Evolutionary conservation across 345 rosid species (phyloP).

Genomic region (Aegle marmelos): DNA sequence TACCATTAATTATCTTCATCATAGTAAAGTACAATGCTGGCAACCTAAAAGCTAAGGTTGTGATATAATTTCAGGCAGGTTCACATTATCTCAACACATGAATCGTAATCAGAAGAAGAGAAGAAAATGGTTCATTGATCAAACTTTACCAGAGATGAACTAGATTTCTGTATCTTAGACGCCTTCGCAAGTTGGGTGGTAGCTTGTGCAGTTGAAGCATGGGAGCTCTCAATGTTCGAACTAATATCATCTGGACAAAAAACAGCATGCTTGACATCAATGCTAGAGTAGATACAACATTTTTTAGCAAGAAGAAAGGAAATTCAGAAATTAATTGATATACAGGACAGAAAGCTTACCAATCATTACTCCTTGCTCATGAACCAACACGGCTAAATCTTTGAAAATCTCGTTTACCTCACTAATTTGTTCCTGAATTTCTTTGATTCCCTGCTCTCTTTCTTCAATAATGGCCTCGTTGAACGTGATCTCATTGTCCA

Average conservation of each 20-base stretch:
- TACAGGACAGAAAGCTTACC: slow-evolving; percentile 33
- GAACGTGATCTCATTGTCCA: slow-evolving; percentile 66
- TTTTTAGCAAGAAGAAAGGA: background rate
- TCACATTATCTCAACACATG: background rate
- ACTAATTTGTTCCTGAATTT: slow-evolving; percentile 62
- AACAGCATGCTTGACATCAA: background rate
- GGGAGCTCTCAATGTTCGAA: slow-evolving; percentile 57
- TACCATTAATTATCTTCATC: background rate
- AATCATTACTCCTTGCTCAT: slow-evolving; percentile 61
- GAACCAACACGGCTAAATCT: slow-evolving; percentile 64
- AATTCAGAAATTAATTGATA: background rate
- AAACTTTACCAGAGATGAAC: slow-evolving; percentile 60
- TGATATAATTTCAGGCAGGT: background rate
- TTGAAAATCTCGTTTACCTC: slow-evolving; percentile 78
- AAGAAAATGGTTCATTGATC: background rate
- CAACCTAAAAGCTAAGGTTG: background rate
- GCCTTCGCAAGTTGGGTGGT: slow-evolving; percentile 57
- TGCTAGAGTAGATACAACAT: background rate
- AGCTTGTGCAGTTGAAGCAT: slow-evolving; percentile 55
- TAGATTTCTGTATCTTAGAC: slow-evolving; percentile 55
- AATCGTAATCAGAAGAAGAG: background rate
- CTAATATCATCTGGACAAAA: slow-evolving; percentile 64
- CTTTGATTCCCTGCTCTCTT: slow-evolving; percentile 74
- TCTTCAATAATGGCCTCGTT: slow-evolving; percentile 76
- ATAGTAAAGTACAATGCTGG: background rate